A percentile compares a stretch with the other conserved stretches of the same genome.
These are phyloP conservation scores for Tagetes erecta DNA, from an alignment of 129 eudicot species.

Conservation along the genomic window DNA sequence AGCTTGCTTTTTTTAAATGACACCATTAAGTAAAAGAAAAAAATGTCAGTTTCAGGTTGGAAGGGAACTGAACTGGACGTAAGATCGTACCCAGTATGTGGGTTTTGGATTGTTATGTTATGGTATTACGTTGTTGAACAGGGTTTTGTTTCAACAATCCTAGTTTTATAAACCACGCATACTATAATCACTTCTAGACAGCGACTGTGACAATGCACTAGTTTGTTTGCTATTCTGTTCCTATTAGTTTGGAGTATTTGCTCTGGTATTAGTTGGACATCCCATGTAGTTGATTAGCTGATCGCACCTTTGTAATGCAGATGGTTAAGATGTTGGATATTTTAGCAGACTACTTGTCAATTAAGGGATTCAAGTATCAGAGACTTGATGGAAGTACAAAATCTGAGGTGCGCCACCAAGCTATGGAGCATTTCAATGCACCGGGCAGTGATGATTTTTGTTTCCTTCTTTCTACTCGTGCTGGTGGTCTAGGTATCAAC, in stretches of 20 bases:
- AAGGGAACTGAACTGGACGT: neutral
- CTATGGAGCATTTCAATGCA: constrained; percentile 99
- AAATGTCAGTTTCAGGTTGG: neutral
- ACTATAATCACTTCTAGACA: constrained; percentile 8
- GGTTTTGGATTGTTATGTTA: neutral
- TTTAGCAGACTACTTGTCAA: constrained; percentile 82
- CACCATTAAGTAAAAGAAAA: neutral
- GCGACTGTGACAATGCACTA: neutral
- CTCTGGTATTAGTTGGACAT: constrained; percentile 6
- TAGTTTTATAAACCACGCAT: constrained; percentile 1
- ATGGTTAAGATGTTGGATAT: constrained; percentile 99
- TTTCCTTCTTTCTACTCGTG: constrained; percentile 99
- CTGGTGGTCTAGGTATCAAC: constrained; percentile 98
- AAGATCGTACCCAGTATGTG: neutral
- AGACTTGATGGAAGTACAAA: constrained; percentile 99
- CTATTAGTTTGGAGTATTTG: constrained; percentile 6
- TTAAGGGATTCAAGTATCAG: constrained; percentile 95
- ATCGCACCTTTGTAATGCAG: constrained; percentile 40
- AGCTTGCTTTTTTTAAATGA: neutral
- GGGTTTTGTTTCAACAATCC: neutral
- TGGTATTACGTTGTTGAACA: neutral
- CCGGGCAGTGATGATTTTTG: constrained; percentile 99
- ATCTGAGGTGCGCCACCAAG: constrained; percentile 92
- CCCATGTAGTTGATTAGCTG: neutral
- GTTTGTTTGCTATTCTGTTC: constrained; percentile 6